These are phyloP conservation scores for Pythium inflatum DNA, from an alignment of 352 stramenopile genomes.

Conservation along the genomic window DNA sequence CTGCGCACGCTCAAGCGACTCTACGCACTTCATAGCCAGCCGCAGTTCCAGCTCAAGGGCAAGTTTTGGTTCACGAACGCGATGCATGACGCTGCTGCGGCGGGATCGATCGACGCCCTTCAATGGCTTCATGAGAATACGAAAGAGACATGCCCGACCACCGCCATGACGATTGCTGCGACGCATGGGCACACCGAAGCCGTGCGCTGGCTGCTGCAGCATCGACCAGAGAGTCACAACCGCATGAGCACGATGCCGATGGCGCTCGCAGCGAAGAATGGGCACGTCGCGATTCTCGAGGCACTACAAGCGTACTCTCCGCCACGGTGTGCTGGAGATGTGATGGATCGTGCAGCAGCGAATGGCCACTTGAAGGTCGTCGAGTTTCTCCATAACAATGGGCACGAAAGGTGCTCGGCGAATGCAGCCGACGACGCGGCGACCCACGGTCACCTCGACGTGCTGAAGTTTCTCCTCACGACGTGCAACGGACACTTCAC, in stretches of 20 bases:
- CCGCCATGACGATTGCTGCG: slow-evolving; percentile 9
- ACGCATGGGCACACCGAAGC: slow-evolving; percentile 19
- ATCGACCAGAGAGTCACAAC: not conserved
- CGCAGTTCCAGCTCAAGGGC: slow-evolving; percentile 11
- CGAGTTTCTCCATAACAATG: slow-evolving; percentile 6
- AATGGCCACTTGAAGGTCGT: slow-evolving; percentile 30
- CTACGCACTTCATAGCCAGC: slow-evolving; percentile 20
- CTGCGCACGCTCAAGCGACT: slow-evolving; percentile 16
- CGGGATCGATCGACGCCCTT: slow-evolving; percentile 19
- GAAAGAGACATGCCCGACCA: not conserved
- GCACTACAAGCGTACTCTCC: slow-evolving; percentile 25
- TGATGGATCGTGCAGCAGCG: slow-evolving; percentile 29
- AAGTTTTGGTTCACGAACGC: slow-evolving; percentile 18
- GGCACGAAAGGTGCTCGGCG: not conserved
- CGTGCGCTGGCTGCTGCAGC: slow-evolving; percentile 25
- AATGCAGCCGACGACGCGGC: slow-evolving; percentile 2
- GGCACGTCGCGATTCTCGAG: slow-evolving; percentile 31
- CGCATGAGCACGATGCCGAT: not conserved
- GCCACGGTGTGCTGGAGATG: not conserved
- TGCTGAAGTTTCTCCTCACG: slow-evolving; percentile 29
- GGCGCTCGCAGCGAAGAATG: slow-evolving; percentile 16
- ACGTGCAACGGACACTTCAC: not conserved
- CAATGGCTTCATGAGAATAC: slow-evolving; percentile 27
- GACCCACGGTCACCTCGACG: slow-evolving; percentile 11
- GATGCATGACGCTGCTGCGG: slow-evolving; percentile 18